phyloP scores from a whole-genome alignment of 164 flowering plant genomes.

The Vitis vinifera region DNA sequence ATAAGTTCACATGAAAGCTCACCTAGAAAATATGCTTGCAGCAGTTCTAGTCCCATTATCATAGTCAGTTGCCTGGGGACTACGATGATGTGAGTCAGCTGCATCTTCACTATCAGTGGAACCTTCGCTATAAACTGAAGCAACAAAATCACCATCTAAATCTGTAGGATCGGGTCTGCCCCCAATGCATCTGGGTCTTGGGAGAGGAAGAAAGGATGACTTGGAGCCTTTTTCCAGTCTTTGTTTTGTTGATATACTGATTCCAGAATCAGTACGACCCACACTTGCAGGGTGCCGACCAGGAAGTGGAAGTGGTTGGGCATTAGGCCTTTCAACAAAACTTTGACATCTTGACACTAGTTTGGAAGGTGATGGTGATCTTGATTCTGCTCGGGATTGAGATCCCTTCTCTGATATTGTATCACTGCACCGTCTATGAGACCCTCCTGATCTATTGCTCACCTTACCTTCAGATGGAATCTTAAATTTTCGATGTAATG shows the following conservation, averaged over 20 bases:
- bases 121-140: conserved; percentile 69
- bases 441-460: conserved; percentile 49
- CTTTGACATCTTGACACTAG: conserved; percentile 89
- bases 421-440: conserved; percentile 59
- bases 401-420: conserved; percentile 58
- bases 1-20: conserved; percentile 14
- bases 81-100: conserved; percentile 56
- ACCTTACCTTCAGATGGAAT: conserved; percentile 57
- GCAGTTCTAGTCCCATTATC: conserved; percentile 59
- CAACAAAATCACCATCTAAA: conserved; percentile 66
- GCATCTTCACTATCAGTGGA: conserved; percentile 82
- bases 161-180: conserved; percentile 48
- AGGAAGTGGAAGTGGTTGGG: conserved; percentile 94
- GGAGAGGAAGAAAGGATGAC: conserved; percentile 55
- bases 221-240: conserved; percentile 49
- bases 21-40: conserved; percentile 77
- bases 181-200: conserved; percentile 52
- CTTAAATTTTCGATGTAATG: conserved; percentile 66
- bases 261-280: conserved; percentile 62
- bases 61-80: conserved; percentile 63
- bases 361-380: conserved; percentile 79
- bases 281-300: conserved; percentile 38
- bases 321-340: conserved; percentile 74
- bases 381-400: conserved; percentile 57
- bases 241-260: conserved; percentile 45